Evolutionary conservation across 2,329 filamentous ascomycete species (phyloP), one percentile per base, ranked within the genome.

Genomic region (Rugonectria rugulosa): DNA sequence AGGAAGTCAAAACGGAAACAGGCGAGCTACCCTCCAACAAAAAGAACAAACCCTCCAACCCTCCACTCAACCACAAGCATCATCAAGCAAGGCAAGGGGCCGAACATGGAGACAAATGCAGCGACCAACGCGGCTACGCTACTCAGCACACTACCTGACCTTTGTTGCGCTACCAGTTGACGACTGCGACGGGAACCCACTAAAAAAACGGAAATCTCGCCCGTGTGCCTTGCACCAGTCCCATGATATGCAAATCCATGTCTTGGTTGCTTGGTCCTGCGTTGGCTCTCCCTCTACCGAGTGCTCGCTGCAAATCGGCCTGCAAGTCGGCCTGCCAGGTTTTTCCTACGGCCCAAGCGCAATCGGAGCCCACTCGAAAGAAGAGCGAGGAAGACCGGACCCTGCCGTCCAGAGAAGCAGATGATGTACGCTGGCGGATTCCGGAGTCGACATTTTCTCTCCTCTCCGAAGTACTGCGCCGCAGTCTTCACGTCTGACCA

Each of bases 61-160:
- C 36, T 11, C 46, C 41, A 41, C 34, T 11, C 45, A 32, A 38
- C 29, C 29, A 32, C 12, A 32, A 14, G 12, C 12, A 32, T 7
- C 42, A 23, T 29, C 5, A 6, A 45, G 12, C 3, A 7, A 17
- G 26, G 43, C 43, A 23, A 26, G 31, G 48, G 40, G 53, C 53
- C 45, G 45, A 34, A 40, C 53, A 42, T 41, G 34, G 53, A 56
- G 41, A 46, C 53, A 51, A 46, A 55, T 50, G 40, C 26, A 56
- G 53, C 42, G 41, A 53, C 32, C 47, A 43, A 32, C 45, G 52
- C 52, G 45, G 45, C 52, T 55, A 36, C 52, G 47, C 47, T 50
- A 50, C 21, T 42, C 47, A 34, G 47, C 47, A 50, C 38, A 50
- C 48, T 42, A 51, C 48, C 26, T 29, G 7, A 12, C 26, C 26